Evolutionary conservation across 2,329 filamentous ascomycete species (phyloP).

Genomic region (Arachnopeziza araneosa): DNA sequence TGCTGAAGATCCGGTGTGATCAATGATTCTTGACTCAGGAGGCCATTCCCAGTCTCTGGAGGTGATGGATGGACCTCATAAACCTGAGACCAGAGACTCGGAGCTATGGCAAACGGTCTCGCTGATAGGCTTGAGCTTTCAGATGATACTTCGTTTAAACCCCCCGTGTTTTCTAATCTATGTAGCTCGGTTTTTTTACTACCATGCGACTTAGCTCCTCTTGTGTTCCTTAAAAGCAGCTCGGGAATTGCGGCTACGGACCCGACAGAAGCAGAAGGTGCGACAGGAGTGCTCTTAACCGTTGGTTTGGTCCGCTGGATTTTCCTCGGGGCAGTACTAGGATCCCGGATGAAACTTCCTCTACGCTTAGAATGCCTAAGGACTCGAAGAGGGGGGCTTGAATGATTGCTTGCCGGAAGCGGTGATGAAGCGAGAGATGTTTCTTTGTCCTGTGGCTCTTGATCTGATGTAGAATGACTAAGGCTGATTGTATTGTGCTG

Average conservation of each 20-base stretch:
- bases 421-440: slow-evolving; percentile 4
- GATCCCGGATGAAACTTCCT: neutral
- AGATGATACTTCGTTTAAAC: neutral
- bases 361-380: neutral
- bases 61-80: slow-evolving; percentile 50
- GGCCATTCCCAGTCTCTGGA: slow-evolving; percentile 42
- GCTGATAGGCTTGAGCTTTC: neutral
- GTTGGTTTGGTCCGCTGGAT: neutral
- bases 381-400: slow-evolving; percentile 9
- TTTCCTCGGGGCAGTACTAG: neutral
- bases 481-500: slow-evolving; percentile 20
- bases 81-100: neutral
- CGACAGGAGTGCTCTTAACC: neutral
- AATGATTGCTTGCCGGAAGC: slow-evolving; percentile 23
- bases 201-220: neutral
- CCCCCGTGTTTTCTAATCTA: neutral
- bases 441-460: neutral
- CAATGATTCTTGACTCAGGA: slow-evolving; percentile 43
- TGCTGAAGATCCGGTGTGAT: slow-evolving; percentile 50
- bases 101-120: neutral
- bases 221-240: neutral
- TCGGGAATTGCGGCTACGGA: neutral
- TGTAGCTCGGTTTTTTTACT: neutral
- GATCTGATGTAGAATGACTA: neutral
- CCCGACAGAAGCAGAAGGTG: neutral